phyloP scores from a whole-genome alignment of 192 early-diverging fungal genomes.

The Coemansia sp. region DNA sequence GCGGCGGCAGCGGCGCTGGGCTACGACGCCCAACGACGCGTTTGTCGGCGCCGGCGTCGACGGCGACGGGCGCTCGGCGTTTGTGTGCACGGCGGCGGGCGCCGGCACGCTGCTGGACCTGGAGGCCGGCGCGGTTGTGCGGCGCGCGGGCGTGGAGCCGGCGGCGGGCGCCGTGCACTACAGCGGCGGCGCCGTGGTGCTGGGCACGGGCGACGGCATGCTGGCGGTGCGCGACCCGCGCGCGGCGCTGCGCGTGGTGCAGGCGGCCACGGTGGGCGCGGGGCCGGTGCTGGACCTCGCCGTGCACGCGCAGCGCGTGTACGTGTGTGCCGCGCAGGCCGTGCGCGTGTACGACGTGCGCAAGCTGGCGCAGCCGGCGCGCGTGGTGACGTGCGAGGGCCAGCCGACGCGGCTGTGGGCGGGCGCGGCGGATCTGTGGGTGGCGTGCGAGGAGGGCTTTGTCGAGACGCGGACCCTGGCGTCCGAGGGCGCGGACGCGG shows the following conservation, averaged over 20 bases:
- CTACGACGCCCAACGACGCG: slow-evolving; percentile 53
- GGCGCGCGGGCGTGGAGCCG: slow-evolving; percentile 12
- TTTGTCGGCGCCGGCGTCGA: slow-evolving; percentile 22
- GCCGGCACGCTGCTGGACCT: slow-evolving; percentile 33
- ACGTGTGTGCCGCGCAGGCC: slow-evolving; percentile 16
- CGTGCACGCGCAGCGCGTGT: not conserved
- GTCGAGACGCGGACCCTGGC: slow-evolving; percentile 16
- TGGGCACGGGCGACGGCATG: slow-evolving; percentile 22
- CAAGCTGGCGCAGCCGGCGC: slow-evolving; percentile 11
- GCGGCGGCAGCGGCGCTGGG: slow-evolving; percentile 32
- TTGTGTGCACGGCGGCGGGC: slow-evolving; percentile 40
- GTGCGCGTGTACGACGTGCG: slow-evolving; percentile 35
- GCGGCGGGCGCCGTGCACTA: slow-evolving; percentile 10
- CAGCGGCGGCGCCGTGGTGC: not conserved
- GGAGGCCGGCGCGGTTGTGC: slow-evolving; percentile 12
- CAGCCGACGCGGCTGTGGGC: slow-evolving; percentile 50
- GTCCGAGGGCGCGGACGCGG: not conserved
- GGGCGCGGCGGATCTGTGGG: slow-evolving; percentile 11
- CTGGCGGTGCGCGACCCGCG: slow-evolving; percentile 34
- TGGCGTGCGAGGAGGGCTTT: slow-evolving; percentile 26
- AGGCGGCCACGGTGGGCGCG: slow-evolving; percentile 5
- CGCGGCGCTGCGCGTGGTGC: slow-evolving; percentile 4
- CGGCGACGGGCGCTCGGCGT: slow-evolving; percentile 25
- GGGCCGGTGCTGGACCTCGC: slow-evolving; percentile 26
- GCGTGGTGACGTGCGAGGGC: slow-evolving; percentile 9